Percentiles rank a stretch among this genome's conserved stretches.
Conservation (phyloP, 1,284 basidiomycete species). For the Irpex sp. region DNA sequence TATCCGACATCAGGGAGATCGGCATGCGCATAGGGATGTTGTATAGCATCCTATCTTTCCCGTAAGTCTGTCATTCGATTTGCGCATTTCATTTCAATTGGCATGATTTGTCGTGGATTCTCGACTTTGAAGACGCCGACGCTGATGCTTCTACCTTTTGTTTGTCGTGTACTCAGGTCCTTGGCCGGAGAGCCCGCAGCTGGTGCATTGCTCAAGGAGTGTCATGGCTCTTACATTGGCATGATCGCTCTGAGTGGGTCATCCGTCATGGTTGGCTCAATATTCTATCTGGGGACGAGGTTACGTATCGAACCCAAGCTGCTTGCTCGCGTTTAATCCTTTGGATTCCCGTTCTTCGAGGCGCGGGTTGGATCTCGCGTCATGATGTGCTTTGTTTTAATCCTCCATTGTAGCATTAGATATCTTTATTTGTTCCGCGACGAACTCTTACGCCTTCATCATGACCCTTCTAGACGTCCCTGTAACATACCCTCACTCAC, state of each 20-base stretch:
- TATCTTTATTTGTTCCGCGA: not conserved
- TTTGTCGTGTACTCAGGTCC: slow-evolving; percentile 35
- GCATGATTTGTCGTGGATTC: no score
- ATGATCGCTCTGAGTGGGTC: slow-evolving; percentile 58
- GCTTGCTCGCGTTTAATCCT: slow-evolving; percentile 34
- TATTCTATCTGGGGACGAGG: slow-evolving; percentile 47
- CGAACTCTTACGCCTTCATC: not conserved
- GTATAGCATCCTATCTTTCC: slow-evolving; percentile 59
- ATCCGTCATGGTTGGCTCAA: slow-evolving; percentile 52
- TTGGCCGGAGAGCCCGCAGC: slow-evolving; percentile 58
- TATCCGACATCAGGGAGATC: slow-evolving; percentile 46
- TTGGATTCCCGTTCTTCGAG: no score
- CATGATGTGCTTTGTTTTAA: not conserved
- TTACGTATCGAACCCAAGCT: slow-evolving; percentile 40
- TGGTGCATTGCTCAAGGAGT: slow-evolving; percentile 44
- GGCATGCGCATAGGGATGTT: slow-evolving; percentile 58
- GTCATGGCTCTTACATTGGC: slow-evolving; percentile 44
- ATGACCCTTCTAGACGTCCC: not conserved
- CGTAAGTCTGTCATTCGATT: slow-evolving; percentile 42
- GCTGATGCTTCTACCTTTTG: not conserved
- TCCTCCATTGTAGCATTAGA: not conserved
- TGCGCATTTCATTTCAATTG: not conserved
- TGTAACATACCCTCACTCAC: not conserved
- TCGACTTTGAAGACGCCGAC: not conserved
- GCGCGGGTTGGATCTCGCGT: no score